Base-by-base conservation (phyloP, 2,329 filamentous ascomycete genomes). In the Shiraia sp. region DNA sequence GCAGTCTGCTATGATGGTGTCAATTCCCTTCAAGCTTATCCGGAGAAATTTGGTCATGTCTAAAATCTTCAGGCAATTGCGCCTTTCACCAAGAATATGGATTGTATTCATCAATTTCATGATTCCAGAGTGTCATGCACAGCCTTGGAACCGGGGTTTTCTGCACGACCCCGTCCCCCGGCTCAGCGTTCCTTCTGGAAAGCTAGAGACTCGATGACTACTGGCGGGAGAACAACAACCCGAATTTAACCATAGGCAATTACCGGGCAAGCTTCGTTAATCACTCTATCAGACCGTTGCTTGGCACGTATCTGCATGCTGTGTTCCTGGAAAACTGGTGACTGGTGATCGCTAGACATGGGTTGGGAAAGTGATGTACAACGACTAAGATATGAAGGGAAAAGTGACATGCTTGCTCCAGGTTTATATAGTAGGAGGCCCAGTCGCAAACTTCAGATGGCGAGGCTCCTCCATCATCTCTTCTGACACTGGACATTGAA, bases 201-300 rank as follows among this genome's bases (percentile, higher is more conserved):
- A 36, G 31, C 40, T 25, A 26, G 32, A 33, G 8, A 23, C 42
- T 42, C 13, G 31, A 49, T 43, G 27, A 28, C 31, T 39, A 42
- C 30, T 42, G 51, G 44, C 25, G 22, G 14, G 35, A 32, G 33
- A 33, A 36, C 25, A 14, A 34, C 37, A 27, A 39, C 25, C 3
- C 33, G 34, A 55, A 57, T 63, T 65, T 66, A 65, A 41, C 61
- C 62, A 57, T 47, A 47, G 37, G 55, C 32, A 51, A 65, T 62
- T 61, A 31, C 62, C 62, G 62, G 62, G 42, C 35, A 23, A 28
- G 29, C 33, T 31, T 45, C 19, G 31, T 34, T 27, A 36, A 57
- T 55, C 50, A 25, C 51, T 52, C 45, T 53, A 53, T 55, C 50
- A 42, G 49, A 37, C 52, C 45, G 50, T 36, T 55, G 33, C 40